Evolutionary conservation across 305 asterid genomes (phyloP).

Genomic region (Fraxinus ornus): DNA sequence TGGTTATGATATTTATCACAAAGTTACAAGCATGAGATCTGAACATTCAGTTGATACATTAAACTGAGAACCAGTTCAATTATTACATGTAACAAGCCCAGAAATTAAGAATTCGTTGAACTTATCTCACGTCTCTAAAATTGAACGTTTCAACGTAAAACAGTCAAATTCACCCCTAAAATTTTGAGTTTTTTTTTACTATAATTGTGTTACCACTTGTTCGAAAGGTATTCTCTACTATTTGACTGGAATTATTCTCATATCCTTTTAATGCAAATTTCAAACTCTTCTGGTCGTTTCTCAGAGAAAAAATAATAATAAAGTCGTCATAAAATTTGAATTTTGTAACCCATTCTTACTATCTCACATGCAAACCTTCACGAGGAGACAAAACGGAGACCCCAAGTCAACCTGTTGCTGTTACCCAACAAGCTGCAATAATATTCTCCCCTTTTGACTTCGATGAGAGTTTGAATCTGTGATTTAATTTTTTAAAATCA

Average conservation of each 20-base stretch:
- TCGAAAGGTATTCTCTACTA: neutral
- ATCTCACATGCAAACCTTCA: constrained; percentile 19
- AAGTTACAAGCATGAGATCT: neutral
- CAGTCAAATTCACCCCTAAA: neutral
- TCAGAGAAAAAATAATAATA: neutral
- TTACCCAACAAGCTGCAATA: constrained; percentile 31
- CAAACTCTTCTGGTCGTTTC: neutral
- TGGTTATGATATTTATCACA: neutral
- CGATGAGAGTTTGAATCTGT: neutral
- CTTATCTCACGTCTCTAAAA: neutral
- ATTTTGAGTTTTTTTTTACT: too few relatives aligned
- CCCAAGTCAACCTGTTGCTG: constrained; percentile 35
- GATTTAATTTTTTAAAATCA: neutral
- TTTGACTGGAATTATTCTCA: neutral
- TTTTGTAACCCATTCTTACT: neutral
- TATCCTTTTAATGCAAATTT: neutral
- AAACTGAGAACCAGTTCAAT: neutral
- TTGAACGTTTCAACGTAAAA: neutral
- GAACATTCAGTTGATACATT: neutral
- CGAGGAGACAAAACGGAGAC: constrained; percentile 22
- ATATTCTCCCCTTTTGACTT: constrained; percentile 30
- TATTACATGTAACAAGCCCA: too few relatives aligned
- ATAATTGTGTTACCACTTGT: neutral
- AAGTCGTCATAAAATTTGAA: constrained; percentile 12
- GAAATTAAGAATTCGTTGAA: neutral